Percentiles rank a stretch among this genome's conserved stretches.
Conservation (phyloP, 805 yeast genomes). For the Candida nonsorbophila region DNA sequence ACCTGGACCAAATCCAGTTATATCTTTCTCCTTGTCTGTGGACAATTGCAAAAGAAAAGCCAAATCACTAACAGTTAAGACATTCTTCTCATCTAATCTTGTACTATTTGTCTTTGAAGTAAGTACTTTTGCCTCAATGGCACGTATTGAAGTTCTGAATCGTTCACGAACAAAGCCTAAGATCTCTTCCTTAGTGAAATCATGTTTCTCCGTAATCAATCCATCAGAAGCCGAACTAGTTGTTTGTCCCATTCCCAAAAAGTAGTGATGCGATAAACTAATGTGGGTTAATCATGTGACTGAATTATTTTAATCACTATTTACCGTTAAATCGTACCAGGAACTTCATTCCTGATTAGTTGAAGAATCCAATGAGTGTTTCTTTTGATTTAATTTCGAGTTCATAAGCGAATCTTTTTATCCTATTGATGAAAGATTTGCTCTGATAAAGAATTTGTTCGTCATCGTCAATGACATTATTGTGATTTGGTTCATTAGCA, state of each 20-base stretch:
- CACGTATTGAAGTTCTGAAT: slow-evolving; percentile 11
- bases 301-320: too few species aligned
- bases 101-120: slow-evolving; percentile 11
- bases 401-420: slow-evolving; percentile 17
- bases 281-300: too few species aligned
- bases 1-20: slow-evolving; percentile 1
- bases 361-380: slow-evolving; percentile 17
- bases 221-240: slow-evolving; percentile 6
- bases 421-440: slow-evolving; percentile 14
- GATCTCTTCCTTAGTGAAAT: slow-evolving; percentile 14
- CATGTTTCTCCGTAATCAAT: too few species aligned
- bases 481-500: slow-evolving; percentile 14
- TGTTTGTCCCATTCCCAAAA: slow-evolving; percentile 22
- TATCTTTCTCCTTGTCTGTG: slow-evolving; percentile 6
- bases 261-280: too few species aligned
- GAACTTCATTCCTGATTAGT: too few species aligned
- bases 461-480: slow-evolving; percentile 16
- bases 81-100: slow-evolving; percentile 9
- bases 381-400: slow-evolving; percentile 29
- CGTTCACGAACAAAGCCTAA: slow-evolving; percentile 13
- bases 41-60: slow-evolving; percentile 16
- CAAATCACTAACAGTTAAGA: slow-evolving; percentile 15
- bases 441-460: slow-evolving; percentile 20
- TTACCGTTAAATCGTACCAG: too few species aligned
- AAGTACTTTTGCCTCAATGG: slow-evolving; percentile 15